Evolutionary conservation across 75 land plant genomes (phyloP).

Genomic region (Adiantum capillusveneris): DNA sequence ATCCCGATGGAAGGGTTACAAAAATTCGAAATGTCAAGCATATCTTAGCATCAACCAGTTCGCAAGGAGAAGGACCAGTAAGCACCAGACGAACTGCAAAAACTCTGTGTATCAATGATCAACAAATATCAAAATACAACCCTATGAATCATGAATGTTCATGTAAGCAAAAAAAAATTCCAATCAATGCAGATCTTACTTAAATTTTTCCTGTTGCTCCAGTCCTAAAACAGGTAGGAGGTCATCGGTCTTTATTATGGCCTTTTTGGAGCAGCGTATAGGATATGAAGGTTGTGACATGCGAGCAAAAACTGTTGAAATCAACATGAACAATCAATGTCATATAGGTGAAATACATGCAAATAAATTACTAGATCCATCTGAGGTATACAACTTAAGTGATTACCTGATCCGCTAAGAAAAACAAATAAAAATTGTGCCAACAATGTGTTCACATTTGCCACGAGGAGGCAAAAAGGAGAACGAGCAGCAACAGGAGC

Average conservation of each 20-base stretch:
- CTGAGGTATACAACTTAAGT: no score
- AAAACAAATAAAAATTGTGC: conserved; percentile 49
- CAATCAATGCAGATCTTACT: background rate
- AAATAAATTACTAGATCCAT: no score
- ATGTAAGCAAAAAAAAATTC: no score
- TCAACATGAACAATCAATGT: background rate
- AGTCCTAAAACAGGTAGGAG: conserved; percentile 26
- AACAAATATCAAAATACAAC: no score
- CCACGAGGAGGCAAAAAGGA: conserved; percentile 42
- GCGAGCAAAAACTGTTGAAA: conserved; percentile 39
- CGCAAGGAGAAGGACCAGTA: conserved; percentile 48
- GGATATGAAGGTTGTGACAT: conserved; percentile 57
- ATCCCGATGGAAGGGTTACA: conserved; percentile 36
- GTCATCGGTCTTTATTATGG: conserved; percentile 38
- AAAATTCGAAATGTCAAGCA: conserved; percentile 44
- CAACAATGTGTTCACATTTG: conserved; percentile 44
- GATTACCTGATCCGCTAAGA: conserved; percentile 45
- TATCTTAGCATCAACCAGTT: conserved; percentile 51
- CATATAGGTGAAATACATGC: background rate
- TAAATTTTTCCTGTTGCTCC: conserved; percentile 23
- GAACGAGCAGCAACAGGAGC: conserved; percentile 43
- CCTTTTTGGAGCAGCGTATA: conserved; percentile 45
- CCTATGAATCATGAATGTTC: no score
- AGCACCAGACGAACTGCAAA: conserved; percentile 47
- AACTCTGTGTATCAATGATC: conserved; percentile 15